phyloP scores from a whole-genome alignment of 1,139 yeast genomes.

The Candida pseudoviswanathii region DNA sequence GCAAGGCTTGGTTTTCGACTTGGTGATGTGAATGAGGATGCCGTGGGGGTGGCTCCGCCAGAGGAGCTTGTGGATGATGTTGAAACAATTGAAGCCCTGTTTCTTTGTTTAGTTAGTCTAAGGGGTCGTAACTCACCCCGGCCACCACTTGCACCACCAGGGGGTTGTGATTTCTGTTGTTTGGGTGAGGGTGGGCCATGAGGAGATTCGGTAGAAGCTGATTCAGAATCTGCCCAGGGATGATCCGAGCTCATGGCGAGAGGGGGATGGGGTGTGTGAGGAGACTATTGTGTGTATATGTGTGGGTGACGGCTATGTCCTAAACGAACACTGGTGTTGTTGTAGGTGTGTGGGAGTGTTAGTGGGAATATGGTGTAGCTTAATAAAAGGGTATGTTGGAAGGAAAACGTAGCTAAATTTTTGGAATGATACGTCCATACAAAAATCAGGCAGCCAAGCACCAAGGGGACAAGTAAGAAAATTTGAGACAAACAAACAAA shows the following conservation, averaged over 20 bases:
- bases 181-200: not conserved
- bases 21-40: conserved; percentile 8
- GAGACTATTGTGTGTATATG: not conserved
- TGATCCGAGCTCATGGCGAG: conserved; percentile 11
- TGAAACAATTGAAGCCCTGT: conserved; percentile 16
- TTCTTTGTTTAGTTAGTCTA: conserved; percentile 33
- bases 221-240: conserved; percentile 9
- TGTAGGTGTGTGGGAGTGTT: too few relatives aligned
- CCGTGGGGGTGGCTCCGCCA: conserved; percentile 10
- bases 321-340: not conserved
- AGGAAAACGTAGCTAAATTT: too few relatives aligned
- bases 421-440: too few relatives aligned
- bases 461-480: too few relatives aligned
- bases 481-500: too few relatives aligned
- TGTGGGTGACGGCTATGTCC: not conserved
- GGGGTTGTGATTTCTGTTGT: conserved; percentile 6
- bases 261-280: not conserved
- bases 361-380: too few relatives aligned
- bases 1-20: conserved; percentile 8
- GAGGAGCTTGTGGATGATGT: conserved; percentile 12
- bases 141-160: conserved; percentile 6
- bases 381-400: too few relatives aligned
- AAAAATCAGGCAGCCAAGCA: too few relatives aligned
- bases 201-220: not conserved
- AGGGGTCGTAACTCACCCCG: conserved; percentile 30